phyloP scores from a whole-genome alignment of 1,284 basidiomycete genomes.

The Puccinia hordei region DNA sequence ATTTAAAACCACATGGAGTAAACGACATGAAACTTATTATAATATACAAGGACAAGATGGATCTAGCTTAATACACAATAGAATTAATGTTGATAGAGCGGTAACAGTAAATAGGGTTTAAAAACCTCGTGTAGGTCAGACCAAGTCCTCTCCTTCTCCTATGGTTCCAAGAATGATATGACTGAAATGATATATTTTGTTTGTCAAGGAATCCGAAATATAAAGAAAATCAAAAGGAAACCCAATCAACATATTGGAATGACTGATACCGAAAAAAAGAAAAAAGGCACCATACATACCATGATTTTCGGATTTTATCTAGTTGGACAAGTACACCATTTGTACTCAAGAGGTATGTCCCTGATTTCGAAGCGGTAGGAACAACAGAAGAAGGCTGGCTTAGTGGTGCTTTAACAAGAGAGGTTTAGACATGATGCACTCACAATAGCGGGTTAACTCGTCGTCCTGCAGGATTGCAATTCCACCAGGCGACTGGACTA shows the following conservation, averaged over 20 bases:
- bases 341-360: slow-evolving; percentile 38
- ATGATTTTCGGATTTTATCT: slow-evolving; percentile 27
- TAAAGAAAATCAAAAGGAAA: background rate
- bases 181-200: background rate
- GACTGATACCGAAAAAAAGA: background rate
- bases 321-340: slow-evolving; percentile 43
- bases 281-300: slow-evolving; percentile 6
- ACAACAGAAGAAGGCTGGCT: background rate
- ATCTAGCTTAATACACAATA: background rate
- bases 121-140: background rate
- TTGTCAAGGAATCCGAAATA: background rate
- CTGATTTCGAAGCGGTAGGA: background rate
- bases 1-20: too few species aligned
- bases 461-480: slow-evolving; percentile 17
- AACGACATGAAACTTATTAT: too few species aligned
- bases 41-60: too few species aligned
- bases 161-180: slow-evolving; percentile 3
- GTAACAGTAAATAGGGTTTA: background rate
- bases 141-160: slow-evolving; percentile 3
- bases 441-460: slow-evolving; percentile 44
- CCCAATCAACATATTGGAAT: background rate
- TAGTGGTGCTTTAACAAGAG: background rate
- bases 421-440: background rate
- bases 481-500: slow-evolving; percentile 25
- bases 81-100: background rate